These are phyloP conservation scores for Artemisia annua DNA, from an alignment of 129 eudicot genomes.

Conservation along the genomic window DNA sequence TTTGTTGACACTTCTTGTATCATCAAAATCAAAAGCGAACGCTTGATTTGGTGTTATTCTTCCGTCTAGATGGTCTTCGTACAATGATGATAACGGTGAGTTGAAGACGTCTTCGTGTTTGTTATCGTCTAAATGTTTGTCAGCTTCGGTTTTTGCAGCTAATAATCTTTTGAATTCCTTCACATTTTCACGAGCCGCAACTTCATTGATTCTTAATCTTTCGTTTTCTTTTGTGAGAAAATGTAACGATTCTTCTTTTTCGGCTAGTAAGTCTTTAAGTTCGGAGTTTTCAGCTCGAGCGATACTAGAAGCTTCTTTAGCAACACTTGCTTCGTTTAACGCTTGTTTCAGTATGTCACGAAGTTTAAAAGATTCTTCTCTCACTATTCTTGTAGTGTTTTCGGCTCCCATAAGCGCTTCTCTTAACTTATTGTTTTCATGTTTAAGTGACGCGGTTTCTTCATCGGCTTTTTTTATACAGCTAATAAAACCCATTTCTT, in stretches of 20 bases:
- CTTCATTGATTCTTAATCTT: slow-evolving; percentile 67
- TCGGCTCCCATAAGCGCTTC: slow-evolving; percentile 55
- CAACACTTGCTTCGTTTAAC: slow-evolving; percentile 65
- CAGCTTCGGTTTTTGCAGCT: slow-evolving; percentile 37
- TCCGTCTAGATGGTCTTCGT: slow-evolving; percentile 44
- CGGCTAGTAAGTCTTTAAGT: slow-evolving; percentile 59
- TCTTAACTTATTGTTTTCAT: slow-evolving; percentile 39
- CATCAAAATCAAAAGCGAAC: slow-evolving; percentile 56
- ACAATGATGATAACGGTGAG: slow-evolving; percentile 27
- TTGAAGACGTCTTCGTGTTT: slow-evolving; percentile 30
- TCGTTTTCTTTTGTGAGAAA: slow-evolving; percentile 66
- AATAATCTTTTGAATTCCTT: slow-evolving; percentile 55
- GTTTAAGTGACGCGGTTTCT: slow-evolving; percentile 46
- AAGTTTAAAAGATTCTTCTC: slow-evolving; percentile 64
- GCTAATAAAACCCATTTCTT: slow-evolving; percentile 72
- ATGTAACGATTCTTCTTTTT: slow-evolving; percentile 68
- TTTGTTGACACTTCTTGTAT: slow-evolving; percentile 34
- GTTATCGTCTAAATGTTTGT: slow-evolving; percentile 28
- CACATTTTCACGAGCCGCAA: slow-evolving; percentile 63
- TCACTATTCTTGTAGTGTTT: slow-evolving; percentile 36
- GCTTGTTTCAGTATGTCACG: slow-evolving; percentile 81
- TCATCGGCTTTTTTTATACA: slow-evolving; percentile 75
- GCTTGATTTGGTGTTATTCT: slow-evolving; percentile 32
- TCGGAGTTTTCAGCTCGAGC: slow-evolving; percentile 66
- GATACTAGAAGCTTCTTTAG: slow-evolving; percentile 78